phyloP scores from a whole-genome alignment of 129 eudicot genomes.

The Smallanthus sonchifolius region DNA sequence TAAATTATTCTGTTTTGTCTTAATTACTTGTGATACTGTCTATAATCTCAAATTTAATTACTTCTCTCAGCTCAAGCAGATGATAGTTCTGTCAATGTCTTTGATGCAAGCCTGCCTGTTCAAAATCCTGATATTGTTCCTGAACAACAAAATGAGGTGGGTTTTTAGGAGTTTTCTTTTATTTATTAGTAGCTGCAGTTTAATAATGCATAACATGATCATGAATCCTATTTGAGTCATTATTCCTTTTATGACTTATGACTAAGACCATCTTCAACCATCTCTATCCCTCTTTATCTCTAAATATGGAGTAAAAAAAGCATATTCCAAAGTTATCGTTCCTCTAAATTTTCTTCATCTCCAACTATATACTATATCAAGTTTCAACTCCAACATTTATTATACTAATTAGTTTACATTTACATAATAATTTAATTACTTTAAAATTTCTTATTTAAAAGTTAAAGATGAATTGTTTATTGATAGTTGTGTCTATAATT shows the following conservation, averaged over 20 bases:
- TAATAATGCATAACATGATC: background rate
- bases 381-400: background rate
- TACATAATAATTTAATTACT: background rate
- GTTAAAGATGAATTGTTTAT: background rate
- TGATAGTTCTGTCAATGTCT: conserved; percentile 15
- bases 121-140: conserved; percentile 25
- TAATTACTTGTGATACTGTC: background rate
- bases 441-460: background rate
- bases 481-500: background rate
- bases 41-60: conserved; percentile 6
- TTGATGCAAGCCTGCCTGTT: conserved; percentile 17
- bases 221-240: background rate
- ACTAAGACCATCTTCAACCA: background rate
- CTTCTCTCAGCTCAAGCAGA: conserved; percentile 35
- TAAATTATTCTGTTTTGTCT: background rate
- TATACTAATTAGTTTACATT: background rate
- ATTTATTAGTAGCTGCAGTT: background rate
- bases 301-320: background rate
- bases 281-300: background rate
- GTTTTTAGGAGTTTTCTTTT: background rate
- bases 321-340: too few relatives aligned
- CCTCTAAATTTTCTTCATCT: too few relatives aligned
- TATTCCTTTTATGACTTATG: background rate
- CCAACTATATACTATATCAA: too few relatives aligned
- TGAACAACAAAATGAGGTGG: conserved; percentile 44